Evolutionary conservation across 768 basidiomycete species (phyloP).

Genomic region (Sporobolomyces phaffii): DNA sequence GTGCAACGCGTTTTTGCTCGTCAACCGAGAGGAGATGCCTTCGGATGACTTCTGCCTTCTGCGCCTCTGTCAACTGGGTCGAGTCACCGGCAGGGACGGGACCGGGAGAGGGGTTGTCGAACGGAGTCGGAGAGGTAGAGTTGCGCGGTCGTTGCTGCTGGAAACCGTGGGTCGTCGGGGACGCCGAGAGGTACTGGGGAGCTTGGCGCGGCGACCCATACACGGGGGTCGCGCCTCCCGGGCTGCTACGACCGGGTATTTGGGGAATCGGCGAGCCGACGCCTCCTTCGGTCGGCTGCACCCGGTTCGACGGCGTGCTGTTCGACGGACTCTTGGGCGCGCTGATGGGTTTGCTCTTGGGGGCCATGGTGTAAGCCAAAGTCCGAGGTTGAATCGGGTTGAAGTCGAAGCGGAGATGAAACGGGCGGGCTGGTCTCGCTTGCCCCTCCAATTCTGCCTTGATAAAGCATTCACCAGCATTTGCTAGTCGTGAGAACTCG

Average conservation of each 20-base stretch:
- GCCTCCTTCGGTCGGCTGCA: not conserved
- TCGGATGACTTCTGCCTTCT: slow-evolving; percentile 72
- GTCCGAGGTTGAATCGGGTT: too few relatives aligned
- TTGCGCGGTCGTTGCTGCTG: not conserved
- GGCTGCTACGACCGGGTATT: slow-evolving; percentile 9
- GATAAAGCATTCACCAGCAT: too few relatives aligned
- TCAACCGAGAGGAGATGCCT: slow-evolving; percentile 73
- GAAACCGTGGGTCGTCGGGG: not conserved
- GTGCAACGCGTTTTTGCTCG: slow-evolving; percentile 52
- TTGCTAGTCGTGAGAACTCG: too few relatives aligned
- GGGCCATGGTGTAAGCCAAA: not conserved
- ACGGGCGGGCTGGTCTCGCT: too few relatives aligned
- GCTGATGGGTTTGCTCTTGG: slow-evolving; percentile 2
- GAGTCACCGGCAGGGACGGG: not conserved
- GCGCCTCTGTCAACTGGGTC: slow-evolving; percentile 59
- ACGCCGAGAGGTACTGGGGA: slow-evolving; percentile 7
- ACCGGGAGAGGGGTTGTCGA: not conserved
- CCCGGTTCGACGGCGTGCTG: not conserved
- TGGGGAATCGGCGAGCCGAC: slow-evolving; percentile 6
- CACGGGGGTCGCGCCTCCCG: not conserved
- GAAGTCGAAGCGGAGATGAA: too few relatives aligned
- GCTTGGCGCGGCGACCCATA: slow-evolving; percentile 5
- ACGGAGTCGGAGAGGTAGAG: slow-evolving; percentile 3
- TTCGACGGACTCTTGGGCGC: not conserved
- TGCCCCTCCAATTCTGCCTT: too few relatives aligned